phyloP scores from a whole-genome alignment of 257 asterid genomes.

The Solanum pinnatisectum region DNA sequence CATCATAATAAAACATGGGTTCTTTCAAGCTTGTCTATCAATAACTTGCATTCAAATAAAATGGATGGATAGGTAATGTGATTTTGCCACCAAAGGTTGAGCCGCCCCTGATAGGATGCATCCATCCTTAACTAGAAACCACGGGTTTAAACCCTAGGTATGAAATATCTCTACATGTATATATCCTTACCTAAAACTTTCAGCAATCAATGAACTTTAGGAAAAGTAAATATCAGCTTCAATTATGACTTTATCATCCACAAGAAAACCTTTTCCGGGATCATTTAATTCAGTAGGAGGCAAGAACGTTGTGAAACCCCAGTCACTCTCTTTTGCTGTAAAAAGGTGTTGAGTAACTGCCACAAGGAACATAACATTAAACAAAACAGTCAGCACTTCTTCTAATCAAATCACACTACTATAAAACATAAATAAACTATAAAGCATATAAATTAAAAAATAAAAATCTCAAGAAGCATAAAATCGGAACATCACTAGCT shows the following conservation, averaged over 20 bases:
- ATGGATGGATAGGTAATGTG: not conserved
- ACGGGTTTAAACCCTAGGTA: no score
- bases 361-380: not conserved
- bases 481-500: no score
- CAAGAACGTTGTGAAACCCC: slow-evolving; percentile 57
- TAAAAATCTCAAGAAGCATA: no score
- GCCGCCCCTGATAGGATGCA: no score
- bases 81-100: not conserved
- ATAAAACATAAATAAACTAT: no score
- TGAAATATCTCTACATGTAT: no score
- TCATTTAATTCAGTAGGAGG: slow-evolving; percentile 45
- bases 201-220: not conserved
- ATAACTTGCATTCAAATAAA: not conserved
- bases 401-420: not conserved
- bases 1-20: not conserved
- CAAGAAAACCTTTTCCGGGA: slow-evolving; percentile 17
- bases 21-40: not conserved
- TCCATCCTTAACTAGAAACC: no score
- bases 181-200: not conserved
- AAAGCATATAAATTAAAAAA: no score
- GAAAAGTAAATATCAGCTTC: not conserved
- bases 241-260: not conserved
- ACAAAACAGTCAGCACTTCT: not conserved
- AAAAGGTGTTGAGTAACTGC: slow-evolving; percentile 48
- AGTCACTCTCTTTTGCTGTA: slow-evolving; percentile 39